A percentile compares a stretch with the other conserved stretches of the same genome.
phyloP scores from a whole-genome alignment of 129 eudicot species.

The Pseudognaphalium luteoalbum region DNA sequence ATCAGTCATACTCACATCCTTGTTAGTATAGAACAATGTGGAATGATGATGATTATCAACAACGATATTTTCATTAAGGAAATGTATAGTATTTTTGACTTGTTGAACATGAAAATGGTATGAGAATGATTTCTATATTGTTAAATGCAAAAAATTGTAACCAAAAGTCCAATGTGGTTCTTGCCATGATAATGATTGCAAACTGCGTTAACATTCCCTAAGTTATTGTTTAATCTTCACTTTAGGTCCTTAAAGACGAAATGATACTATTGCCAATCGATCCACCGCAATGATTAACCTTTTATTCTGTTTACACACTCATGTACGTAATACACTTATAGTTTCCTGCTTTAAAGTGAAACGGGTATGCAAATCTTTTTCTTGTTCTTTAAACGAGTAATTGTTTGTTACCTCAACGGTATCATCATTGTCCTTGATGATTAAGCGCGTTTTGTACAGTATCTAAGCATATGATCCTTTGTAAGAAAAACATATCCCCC shows the following conservation, averaged over 20 bases:
- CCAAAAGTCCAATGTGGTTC: neutral
- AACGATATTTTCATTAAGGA: no score
- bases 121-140: neutral
- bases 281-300: neutral
- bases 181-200: neutral
- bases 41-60: neutral
- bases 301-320: neutral
- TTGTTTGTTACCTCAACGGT: no score
- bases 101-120: neutral
- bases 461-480: no score
- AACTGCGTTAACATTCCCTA: neutral
- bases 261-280: neutral
- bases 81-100: neutral
- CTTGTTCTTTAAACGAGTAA: no score
- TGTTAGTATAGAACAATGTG: no score
- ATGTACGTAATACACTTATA: neutral
- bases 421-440: no score
- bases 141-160: neutral
- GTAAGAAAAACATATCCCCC: no score
- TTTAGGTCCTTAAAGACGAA: slow-evolving; percentile 9
- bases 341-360: neutral
- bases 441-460: no score
- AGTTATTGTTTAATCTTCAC: neutral
- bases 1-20: no score
- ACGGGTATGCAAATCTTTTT: neutral